Percentiles rank a stretch among this genome's conserved stretches.
These are phyloP conservation scores for Oenanthe sinensis DNA, from an alignment of 129 eudicot species.

Conservation along the genomic window DNA sequence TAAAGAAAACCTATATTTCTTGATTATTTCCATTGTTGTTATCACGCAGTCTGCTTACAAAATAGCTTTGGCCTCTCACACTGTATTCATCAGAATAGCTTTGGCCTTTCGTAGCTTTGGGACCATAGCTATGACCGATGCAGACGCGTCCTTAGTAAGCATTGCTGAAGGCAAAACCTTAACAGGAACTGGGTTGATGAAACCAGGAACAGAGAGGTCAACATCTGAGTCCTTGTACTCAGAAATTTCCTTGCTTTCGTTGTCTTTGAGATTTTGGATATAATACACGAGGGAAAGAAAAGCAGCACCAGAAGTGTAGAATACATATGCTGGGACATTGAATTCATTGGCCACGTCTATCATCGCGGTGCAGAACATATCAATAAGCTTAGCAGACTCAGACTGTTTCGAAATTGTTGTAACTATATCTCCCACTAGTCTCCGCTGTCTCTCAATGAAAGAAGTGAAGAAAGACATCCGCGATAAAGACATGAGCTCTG, in stretches of 20 bases:
- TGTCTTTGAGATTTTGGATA: neutral
- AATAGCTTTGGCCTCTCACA: too few species aligned
- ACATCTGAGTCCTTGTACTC: conserved; percentile 13
- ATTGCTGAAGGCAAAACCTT: neutral
- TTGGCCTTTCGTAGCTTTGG: neutral
- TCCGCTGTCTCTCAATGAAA: neutral
- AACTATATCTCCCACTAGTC: neutral
- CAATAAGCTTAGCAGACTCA: conserved; percentile 8
- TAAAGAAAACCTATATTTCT: too few species aligned
- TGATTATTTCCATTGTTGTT: too few species aligned
- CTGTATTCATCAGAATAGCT: neutral
- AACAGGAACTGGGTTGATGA: neutral
- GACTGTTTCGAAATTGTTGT: neutral
- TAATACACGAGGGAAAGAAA: conserved; percentile 11
- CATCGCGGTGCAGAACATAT: conserved; percentile 36
- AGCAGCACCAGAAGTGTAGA: conserved; percentile 29
- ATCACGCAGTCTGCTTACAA: too few species aligned
- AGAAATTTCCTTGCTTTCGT: conserved; percentile 14
- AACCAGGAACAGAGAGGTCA: conserved; percentile 20
- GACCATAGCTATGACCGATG: neutral
- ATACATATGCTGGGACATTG: conserved; percentile 22
- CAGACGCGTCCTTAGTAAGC: neutral
- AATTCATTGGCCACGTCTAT: conserved; percentile 31
- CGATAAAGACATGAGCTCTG: neutral
- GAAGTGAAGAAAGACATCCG: neutral